Conservation (phyloP, 108 stramenopile genomes). For the Chaetoceros tenuissimus region DNA sequence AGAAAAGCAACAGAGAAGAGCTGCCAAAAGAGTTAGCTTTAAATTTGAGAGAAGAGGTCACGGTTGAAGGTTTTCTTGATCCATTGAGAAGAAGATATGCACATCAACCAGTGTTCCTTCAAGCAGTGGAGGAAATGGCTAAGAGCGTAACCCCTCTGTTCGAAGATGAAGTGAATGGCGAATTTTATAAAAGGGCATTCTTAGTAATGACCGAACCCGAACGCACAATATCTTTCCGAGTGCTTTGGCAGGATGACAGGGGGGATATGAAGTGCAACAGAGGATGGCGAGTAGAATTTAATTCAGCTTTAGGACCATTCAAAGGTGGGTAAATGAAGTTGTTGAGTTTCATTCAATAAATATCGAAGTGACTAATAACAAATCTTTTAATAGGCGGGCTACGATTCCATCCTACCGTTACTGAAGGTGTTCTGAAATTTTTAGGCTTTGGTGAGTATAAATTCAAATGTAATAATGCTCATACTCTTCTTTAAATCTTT, state of each 20-base stretch:
- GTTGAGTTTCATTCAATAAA: too few species aligned
- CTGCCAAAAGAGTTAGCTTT: too few species aligned
- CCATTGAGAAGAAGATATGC: constrained; percentile 43
- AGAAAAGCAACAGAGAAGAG: too few species aligned
- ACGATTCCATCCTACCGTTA: constrained; percentile 84
- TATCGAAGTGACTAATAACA: too few species aligned
- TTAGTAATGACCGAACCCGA: constrained; percentile 71
- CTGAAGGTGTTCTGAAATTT: constrained; percentile 78
- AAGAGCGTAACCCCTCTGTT: constrained; percentile 47
- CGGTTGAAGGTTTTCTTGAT: too few species aligned
- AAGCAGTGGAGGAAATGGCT: constrained; percentile 66
- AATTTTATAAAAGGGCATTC: constrained; percentile 62
- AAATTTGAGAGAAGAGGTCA: too few species aligned
- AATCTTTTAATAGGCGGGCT: too few species aligned
- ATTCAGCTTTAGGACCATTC: constrained; percentile 84
- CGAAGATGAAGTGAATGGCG: constrained; percentile 44
- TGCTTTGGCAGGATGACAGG: constrained; percentile 57
- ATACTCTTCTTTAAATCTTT: too few species aligned
- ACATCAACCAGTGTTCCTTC: constrained; percentile 61
- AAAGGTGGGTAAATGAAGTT: too few species aligned
- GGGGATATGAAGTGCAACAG: constrained; percentile 35
- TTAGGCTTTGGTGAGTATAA: too few species aligned
- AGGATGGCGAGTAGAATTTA: constrained; percentile 81
- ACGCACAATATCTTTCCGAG: constrained; percentile 59
- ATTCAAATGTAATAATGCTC: too few species aligned